Conservation (phyloP, 2,329 filamentous ascomycete genomes). For the Bipolaris zeicola region DNA sequence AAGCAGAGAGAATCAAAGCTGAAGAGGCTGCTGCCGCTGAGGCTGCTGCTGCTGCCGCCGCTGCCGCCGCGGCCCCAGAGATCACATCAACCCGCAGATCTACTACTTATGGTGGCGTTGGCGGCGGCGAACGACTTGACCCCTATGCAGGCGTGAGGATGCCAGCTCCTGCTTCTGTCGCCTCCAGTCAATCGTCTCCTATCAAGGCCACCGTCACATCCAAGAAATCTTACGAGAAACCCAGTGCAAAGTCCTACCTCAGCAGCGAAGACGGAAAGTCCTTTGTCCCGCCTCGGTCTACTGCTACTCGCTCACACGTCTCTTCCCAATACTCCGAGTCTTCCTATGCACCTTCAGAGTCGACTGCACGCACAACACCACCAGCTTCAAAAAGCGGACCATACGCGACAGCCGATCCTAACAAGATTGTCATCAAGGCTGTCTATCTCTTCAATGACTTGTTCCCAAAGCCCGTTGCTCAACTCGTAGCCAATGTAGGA, state of each 20-base stretch:
- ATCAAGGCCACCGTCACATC: slow-evolving; percentile 48
- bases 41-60: no score
- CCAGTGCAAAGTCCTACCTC: slow-evolving; percentile 61
- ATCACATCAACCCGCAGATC: slow-evolving; percentile 35
- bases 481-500: slow-evolving; percentile 82
- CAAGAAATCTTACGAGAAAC: slow-evolving; percentile 52
- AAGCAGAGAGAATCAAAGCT: slow-evolving; percentile 40
- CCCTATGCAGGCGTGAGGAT: slow-evolving; percentile 66
- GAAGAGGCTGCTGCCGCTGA: slow-evolving; percentile 10
- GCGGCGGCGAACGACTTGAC: slow-evolving; percentile 71
- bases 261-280: slow-evolving; percentile 56
- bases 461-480: slow-evolving; percentile 86
- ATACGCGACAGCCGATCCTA: slow-evolving; percentile 86
- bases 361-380: slow-evolving; percentile 81
- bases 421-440: slow-evolving; percentile 94
- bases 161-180: slow-evolving; percentile 53
- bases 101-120: slow-evolving; percentile 49
- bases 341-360: slow-evolving; percentile 83
- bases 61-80: slow-evolving; percentile 30
- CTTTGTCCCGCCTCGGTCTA: slow-evolving; percentile 41
- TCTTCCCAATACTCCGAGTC: slow-evolving; percentile 74
- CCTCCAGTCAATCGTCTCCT: slow-evolving; percentile 48
- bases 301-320: slow-evolving; percentile 38
- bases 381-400: slow-evolving; percentile 77
- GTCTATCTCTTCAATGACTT: slow-evolving; percentile 93